Evolutionary conservation across 2,329 filamentous ascomycete genomes (phyloP), one percentile per base, ranked within the genome.

Genomic region (Aspergillus thermomutatus): DNA sequence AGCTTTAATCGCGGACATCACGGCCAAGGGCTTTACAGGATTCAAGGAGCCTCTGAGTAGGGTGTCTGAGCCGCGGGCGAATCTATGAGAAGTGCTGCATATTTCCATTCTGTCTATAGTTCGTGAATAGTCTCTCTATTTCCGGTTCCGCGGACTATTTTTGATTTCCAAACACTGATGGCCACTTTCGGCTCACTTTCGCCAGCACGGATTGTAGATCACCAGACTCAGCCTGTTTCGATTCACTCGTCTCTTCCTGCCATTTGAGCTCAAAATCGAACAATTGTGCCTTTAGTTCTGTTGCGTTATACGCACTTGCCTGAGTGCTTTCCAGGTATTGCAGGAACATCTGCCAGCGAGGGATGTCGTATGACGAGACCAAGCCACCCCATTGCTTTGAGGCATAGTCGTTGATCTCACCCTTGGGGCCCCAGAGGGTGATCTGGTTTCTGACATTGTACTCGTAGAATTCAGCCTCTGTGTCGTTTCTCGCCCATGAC

Each of bases 371-470:
- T 1, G 66, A 67, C 1, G 67, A 68, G 3, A 82, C 74, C 0
- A 83, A 66, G 1, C 80, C 80, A 8, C 69, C 72, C 80, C 80
- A 83, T 23, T 69, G 68, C 66, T 81, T 81, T 4, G 74, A 76
- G 3, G 80, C 79, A 57, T 82, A 83, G 64, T 82, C 80, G 37
- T 65, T 73, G 43, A 82, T 79, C 62, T 82, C 68, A 14, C 77
- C 78, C 1, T 62, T 64, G 0, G 79, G 79, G 0, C 79, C 79
- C 80, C 80, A 82, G 10, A 79, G 70, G 5, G 80, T 82, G 55
- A 82, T 69, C 57, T 82, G 80, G 50, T 82, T 82, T 11, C 77
- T 70, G 6, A 80, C 79, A 48, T 80, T 73, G 64, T 78, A 79
- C 54, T 77, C 73, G 45, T 77, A 73, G 59, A 76, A 78, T 21